Base-by-base conservation (phyloP, 2,329 filamentous ascomycete genomes). In the Didymella segeticola region DNA sequence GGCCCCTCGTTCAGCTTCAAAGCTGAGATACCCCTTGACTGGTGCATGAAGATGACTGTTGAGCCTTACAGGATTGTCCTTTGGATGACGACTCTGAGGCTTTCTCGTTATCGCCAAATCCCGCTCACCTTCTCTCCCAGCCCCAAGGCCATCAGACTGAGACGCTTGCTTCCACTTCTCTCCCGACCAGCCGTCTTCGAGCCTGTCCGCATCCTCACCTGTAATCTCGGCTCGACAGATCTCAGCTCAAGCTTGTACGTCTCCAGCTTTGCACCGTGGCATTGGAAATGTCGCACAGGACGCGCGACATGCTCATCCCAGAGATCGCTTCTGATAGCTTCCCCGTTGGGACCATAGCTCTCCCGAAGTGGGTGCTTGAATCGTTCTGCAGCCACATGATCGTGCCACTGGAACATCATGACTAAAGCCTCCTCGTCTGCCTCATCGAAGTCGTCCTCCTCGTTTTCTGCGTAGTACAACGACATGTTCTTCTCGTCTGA, bases 401-500 rank as follows among this genome's bases (percentile, higher is more conserved):
- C 64, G 14, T 48, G 60, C 69, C 69, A 72, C 41, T 67, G 63
- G 56, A 72, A 70, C 2, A 70, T 57, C 64, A 67, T 70, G 42
- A 72, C 46, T 14, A 72, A 57, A 9, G 63, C 64, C 52, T 70
- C 68, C 11, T 67, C 63, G 1, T 55, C 52, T 12, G 30, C 53
- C 20, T 49, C 56, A 2, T 47, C 30, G 7, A 31, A 27, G 19
- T 54, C 45, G 3, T 47, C 20, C 1, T 56, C 59, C 11, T 61
- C 58, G 9, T 67, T 59, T 25, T 61, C 58, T 1, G 56, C 43
- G 26, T 56, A 63, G 36, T 58, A 58, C 5, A 64, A 29, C 11
- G 63, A 54, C 62, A 65, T 65, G 26, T 67, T 68, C 53, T 67
- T 63, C 54, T 67, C 67, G 19, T 67, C 63, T 1, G 64, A 68